Conservation (phyloP, 306 rosid genomes). For the Quercus aquifolioides region DNA sequence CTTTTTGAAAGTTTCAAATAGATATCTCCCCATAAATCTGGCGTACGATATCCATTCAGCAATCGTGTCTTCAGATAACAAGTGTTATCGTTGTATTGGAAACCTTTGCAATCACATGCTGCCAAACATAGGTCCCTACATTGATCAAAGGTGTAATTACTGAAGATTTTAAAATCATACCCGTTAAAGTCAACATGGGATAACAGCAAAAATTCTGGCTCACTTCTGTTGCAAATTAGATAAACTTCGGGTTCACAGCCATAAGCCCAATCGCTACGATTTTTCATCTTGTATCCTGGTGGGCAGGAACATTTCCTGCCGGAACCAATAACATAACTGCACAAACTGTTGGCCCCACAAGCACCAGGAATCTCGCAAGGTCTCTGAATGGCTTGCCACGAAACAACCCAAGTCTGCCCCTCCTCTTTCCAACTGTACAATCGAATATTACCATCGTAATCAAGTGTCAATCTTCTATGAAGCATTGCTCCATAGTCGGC, state of each 20-base stretch:
- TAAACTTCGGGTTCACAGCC: conserved; percentile 41
- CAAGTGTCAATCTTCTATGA: conserved; percentile 24
- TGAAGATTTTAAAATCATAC: not conserved
- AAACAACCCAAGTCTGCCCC: conserved; percentile 21
- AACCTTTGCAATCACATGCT: conserved; percentile 18
- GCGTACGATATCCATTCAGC: conserved; percentile 20
- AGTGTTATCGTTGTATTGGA: not conserved
- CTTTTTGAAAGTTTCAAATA: conserved; percentile 25
- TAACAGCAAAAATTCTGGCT: conserved; percentile 14
- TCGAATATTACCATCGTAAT: conserved; percentile 30
- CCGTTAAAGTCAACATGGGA: conserved; percentile 23
- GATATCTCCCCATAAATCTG: not conserved
- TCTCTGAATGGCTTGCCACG: conserved; percentile 10
- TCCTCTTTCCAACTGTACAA: conserved; percentile 19
- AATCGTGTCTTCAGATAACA: conserved; percentile 27
- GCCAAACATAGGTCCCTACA: conserved; percentile 29
- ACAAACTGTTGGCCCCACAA: conserved; percentile 38
- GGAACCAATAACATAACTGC: not conserved
- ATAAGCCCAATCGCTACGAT: conserved; percentile 23
- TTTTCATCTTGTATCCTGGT: conserved; percentile 20
- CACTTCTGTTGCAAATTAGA: not conserved
- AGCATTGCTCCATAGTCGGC: conserved; percentile 23
- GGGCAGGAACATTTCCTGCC: conserved; percentile 27
- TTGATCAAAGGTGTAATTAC: not conserved
- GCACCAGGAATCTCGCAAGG: conserved; percentile 17